phyloP scores from a whole-genome alignment of 2,329 filamentous ascomycete genomes.

The Cytospora leucostoma region DNA sequence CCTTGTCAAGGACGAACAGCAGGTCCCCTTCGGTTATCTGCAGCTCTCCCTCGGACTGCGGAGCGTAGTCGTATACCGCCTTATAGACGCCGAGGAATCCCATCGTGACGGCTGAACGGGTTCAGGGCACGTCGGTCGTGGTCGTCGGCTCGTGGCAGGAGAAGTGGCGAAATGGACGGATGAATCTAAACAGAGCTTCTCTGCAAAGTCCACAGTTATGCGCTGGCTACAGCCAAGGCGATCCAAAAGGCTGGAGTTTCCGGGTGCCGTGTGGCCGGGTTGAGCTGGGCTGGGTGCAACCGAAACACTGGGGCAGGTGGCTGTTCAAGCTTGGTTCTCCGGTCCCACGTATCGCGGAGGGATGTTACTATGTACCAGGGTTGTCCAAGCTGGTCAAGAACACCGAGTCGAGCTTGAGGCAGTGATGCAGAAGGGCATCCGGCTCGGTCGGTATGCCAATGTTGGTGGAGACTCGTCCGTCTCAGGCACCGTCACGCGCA shows the following conservation, averaged over 20 bases:
- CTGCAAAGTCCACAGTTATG: slow-evolving; percentile 16
- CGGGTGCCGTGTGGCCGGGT: slow-evolving; percentile 11
- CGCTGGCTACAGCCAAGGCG: slow-evolving; percentile 20
- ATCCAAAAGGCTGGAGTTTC: slow-evolving; percentile 21
- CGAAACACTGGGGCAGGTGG: slow-evolving; percentile 13
- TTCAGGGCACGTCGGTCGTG: background rate
- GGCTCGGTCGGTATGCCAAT: slow-evolving; percentile 4
- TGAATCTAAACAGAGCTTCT: background rate
- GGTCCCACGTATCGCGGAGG: slow-evolving; percentile 13
- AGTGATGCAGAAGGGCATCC: slow-evolving; percentile 14
- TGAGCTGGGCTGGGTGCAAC: slow-evolving; percentile 4
- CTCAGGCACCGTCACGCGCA: slow-evolving; percentile 24
- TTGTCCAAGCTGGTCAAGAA: background rate
- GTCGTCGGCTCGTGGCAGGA: slow-evolving; percentile 15
- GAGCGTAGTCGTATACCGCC: slow-evolving; percentile 89
- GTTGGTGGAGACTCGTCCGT: slow-evolving; percentile 18
- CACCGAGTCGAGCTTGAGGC: slow-evolving; percentile 1
- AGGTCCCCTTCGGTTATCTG: slow-evolving; percentile 83
- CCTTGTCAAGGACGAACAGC: slow-evolving; percentile 86
- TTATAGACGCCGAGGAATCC: slow-evolving; percentile 90
- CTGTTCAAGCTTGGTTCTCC: slow-evolving; percentile 19
- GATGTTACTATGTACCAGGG: background rate
- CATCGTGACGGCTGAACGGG: slow-evolving; percentile 54
- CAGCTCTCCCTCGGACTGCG: slow-evolving; percentile 84
- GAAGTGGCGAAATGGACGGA: background rate